These are phyloP conservation scores for Rhododendron simsii DNA, from an alignment of 148 eudicot genomes.

Conservation along the genomic window DNA sequence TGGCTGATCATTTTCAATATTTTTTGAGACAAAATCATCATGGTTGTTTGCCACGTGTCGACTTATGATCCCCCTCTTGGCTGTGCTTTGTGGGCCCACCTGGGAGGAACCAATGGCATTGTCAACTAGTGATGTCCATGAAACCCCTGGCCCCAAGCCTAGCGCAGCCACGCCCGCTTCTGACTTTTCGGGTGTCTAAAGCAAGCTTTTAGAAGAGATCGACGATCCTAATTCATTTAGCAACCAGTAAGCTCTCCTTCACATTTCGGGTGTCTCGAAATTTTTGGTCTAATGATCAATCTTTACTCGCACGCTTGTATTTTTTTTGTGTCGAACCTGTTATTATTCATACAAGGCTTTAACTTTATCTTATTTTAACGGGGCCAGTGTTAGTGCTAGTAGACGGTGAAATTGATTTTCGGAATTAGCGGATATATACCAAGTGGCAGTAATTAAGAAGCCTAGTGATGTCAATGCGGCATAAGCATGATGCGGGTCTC, in stretches of 20 bases:
- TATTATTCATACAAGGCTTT: not conserved
- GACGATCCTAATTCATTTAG: too few species aligned
- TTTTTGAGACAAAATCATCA: not conserved
- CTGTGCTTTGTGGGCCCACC: not conserved
- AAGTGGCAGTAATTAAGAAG: not conserved
- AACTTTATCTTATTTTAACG: not conserved
- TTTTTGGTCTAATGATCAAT: not conserved
- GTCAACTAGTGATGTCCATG: slow-evolving; percentile 27
- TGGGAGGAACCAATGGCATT: not conserved
- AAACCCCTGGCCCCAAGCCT: not conserved
- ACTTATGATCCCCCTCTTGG: not conserved
- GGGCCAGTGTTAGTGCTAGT: not conserved
- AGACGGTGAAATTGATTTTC: not conserved
- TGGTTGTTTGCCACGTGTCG: slow-evolving; percentile 6
- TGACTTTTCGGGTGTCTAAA: not conserved
- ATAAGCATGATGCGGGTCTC: slow-evolving; percentile 28
- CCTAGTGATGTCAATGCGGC: slow-evolving; percentile 27
- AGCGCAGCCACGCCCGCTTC: not conserved
- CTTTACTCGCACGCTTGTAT: not conserved
- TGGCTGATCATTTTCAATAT: not conserved
- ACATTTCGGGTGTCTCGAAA: not conserved
- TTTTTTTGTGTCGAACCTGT: not conserved
- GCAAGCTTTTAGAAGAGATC: not conserved
- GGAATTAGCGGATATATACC: not conserved
- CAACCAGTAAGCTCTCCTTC: not conserved